Percentiles rank a stretch among this genome's conserved stretches.
Conservation (phyloP, 2,329 filamentous ascomycete species). For the Neofusicoccum kwambonambiense region DNA sequence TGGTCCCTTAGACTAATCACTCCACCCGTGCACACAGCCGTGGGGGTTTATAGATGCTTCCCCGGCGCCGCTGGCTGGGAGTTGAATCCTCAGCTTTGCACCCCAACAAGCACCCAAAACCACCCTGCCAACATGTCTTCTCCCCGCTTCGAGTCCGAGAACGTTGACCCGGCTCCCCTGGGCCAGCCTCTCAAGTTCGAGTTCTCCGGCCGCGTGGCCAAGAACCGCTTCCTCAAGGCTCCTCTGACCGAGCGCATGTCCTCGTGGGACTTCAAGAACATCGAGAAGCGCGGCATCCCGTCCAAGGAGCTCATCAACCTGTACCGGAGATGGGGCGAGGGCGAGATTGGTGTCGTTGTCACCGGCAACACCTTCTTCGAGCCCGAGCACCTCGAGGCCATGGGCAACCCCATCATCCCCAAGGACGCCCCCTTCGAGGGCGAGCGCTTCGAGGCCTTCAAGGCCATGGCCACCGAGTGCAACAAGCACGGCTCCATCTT, state of each 20-base stretch:
- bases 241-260: constrained; percentile 66
- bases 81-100: background rate
- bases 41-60: constrained; percentile 2
- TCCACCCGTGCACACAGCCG: background rate
- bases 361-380: constrained; percentile 58
- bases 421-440: constrained; percentile 52
- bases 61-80: background rate
- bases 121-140: constrained; percentile 17
- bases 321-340: constrained; percentile 54
- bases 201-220: constrained; percentile 55
- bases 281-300: constrained; percentile 55
- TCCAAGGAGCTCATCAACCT: constrained; percentile 57
- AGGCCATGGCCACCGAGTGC: constrained; percentile 52
- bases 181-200: constrained; percentile 45
- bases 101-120: background rate
- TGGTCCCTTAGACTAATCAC: constrained; percentile 4
- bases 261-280: constrained; percentile 57
- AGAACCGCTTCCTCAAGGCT: constrained; percentile 65
- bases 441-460: constrained; percentile 60
- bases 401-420: constrained; percentile 61
- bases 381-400: constrained; percentile 52
- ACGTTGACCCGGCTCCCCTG: constrained; percentile 41
- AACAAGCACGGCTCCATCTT: constrained; percentile 60
- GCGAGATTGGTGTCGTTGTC: constrained; percentile 50
- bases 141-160: constrained; percentile 41